phyloP scores from a whole-genome alignment of 768 basidiomycete species.

The Suillus subluteus region DNA sequence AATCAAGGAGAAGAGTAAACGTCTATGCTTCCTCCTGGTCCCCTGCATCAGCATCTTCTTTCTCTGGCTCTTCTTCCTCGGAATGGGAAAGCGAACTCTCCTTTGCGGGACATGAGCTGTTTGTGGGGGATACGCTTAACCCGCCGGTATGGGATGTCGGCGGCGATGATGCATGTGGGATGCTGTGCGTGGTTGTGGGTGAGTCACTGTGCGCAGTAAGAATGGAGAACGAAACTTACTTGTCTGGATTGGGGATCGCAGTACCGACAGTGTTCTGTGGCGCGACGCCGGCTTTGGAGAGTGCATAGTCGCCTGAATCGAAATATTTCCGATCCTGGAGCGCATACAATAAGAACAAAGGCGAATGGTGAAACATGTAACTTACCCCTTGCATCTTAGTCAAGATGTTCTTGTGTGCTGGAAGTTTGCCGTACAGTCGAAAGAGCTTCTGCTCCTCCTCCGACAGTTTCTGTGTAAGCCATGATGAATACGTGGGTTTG shows the following conservation, averaged over 20 bases:
- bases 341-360: constrained; percentile 13
- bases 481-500: constrained; percentile 16
- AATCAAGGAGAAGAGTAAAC: neutral
- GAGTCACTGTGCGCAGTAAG: constrained; percentile 9
- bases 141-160: constrained; percentile 53
- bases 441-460: constrained; percentile 95
- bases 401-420: constrained; percentile 90
- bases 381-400: constrained; percentile 94
- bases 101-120: constrained; percentile 65
- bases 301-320: constrained; percentile 97
- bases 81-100: constrained; percentile 51
- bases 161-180: constrained; percentile 87
- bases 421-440: constrained; percentile 92
- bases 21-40: constrained; percentile 22
- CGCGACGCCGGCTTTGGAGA: constrained; percentile 93
- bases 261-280: constrained; percentile 91
- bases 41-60: constrained; percentile 19
- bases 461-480: constrained; percentile 62
- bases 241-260: constrained; percentile 97
- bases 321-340: constrained; percentile 97
- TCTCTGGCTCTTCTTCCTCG: constrained; percentile 23
- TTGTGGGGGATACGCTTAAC: constrained; percentile 77
- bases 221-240: constrained; percentile 54
- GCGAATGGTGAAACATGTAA: constrained; percentile 3
- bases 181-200: constrained; percentile 48